phyloP scores from a whole-genome alignment of 1,284 basidiomycete species.

The Butyriboletus pseudospeciosus region DNA sequence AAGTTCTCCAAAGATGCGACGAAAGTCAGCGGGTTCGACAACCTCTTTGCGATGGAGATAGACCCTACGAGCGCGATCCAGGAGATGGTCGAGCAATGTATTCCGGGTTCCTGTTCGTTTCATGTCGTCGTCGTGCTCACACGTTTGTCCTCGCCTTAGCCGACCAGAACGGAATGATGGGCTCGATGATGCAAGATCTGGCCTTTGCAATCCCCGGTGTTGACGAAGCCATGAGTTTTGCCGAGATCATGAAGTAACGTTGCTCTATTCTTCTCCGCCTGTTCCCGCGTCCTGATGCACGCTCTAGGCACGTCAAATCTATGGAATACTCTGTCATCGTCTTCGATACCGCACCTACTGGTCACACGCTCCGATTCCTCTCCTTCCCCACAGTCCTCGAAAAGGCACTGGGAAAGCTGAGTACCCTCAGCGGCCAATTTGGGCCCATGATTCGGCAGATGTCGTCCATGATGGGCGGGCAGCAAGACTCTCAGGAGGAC shows the following conservation, averaged over 20 bases:
- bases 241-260: conserved; percentile 98
- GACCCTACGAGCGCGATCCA: conserved; percentile 96
- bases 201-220: conserved; percentile 99
- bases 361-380: conserved; percentile 96
- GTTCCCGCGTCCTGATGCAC: conserved; percentile 4
- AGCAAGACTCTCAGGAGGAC: conserved; percentile 83
- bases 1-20: conserved; percentile 99
- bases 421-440: conserved; percentile 85
- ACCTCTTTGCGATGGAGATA: conserved; percentile 99
- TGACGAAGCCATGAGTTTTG: conserved; percentile 99
- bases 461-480: conserved; percentile 92
- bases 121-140: conserved; percentile 2
- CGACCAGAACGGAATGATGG: conserved; percentile 94
- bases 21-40: conserved; percentile 97
- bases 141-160: conserved; percentile 42
- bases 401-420: conserved; percentile 95
- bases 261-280: background rate
- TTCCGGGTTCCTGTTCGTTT: conserved; percentile 24
- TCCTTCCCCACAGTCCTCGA: conserved; percentile 98
- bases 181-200: conserved; percentile 99
- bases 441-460: conserved; percentile 97
- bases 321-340: conserved; percentile 99
- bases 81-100: conserved; percentile 98
- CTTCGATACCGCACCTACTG: conserved; percentile 98
- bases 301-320: conserved; percentile 91